Percentiles rank a stretch among this genome's conserved stretches.
These are phyloP conservation scores for Phytophthora syringae DNA, from an alignment of 352 stramenopile species.

Conservation along the genomic window DNA sequence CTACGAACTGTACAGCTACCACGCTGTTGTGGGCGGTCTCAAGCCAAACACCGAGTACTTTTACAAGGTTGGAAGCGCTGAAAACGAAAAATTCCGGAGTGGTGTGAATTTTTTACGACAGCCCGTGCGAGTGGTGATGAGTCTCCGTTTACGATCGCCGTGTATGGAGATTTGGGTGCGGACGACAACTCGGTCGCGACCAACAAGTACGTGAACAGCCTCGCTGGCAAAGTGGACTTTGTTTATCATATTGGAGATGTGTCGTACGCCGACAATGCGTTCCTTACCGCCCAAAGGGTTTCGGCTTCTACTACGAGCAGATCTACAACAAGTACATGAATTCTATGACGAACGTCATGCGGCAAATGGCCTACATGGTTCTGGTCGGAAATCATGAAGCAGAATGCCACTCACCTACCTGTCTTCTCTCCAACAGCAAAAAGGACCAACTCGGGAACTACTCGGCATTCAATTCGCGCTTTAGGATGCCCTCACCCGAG, in stretches of 20 bases:
- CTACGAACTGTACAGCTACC: constrained; percentile 52
- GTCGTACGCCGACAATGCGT: constrained; percentile 40
- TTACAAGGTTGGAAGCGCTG: constrained; percentile 30
- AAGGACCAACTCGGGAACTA: constrained; percentile 53
- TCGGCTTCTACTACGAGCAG: constrained; percentile 48
- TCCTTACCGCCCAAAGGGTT: constrained; percentile 30
- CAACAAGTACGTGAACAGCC: constrained; percentile 44
- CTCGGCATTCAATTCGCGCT: constrained; percentile 56
- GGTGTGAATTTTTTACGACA: constrained; percentile 39
- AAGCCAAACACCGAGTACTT: constrained; percentile 41
- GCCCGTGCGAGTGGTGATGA: constrained; percentile 29
- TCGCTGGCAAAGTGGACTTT: constrained; percentile 32
- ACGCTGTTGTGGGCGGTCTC: constrained; percentile 44
- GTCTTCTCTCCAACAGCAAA: constrained; percentile 31
- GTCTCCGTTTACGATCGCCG: constrained; percentile 29
- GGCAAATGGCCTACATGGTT: constrained; percentile 68
- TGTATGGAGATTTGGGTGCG: constrained; percentile 41
- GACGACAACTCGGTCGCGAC: constrained; percentile 36
- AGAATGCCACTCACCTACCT: constrained; percentile 55
- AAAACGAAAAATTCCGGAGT: constrained; percentile 30
- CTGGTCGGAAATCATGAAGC: constrained; percentile 75
- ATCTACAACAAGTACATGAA: constrained; percentile 80
- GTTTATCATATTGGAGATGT: constrained; percentile 43
- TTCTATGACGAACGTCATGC: constrained; percentile 44
- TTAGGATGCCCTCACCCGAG: constrained; percentile 46